Conservation (phyloP, 2,329 filamentous ascomycete genomes). For the Cercospora sesami region DNA sequence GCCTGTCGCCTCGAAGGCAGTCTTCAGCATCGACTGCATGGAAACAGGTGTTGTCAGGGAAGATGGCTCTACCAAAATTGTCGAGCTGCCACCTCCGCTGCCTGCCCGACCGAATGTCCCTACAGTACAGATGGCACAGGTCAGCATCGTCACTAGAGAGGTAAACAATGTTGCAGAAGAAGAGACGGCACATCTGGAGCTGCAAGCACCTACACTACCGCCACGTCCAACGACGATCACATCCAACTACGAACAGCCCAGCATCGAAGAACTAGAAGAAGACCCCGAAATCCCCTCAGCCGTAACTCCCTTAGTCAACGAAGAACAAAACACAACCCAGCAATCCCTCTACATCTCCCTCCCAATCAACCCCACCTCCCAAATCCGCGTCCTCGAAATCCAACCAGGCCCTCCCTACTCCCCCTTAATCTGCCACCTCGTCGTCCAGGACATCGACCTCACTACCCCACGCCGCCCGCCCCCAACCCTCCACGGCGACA, state of each 20-base stretch:
- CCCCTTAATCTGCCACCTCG: background rate
- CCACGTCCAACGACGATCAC: background rate
- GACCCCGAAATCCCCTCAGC: background rate
- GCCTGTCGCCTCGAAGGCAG: background rate
- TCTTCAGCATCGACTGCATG: background rate
- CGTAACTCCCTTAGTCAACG: background rate
- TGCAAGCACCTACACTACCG: background rate
- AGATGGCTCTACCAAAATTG: background rate
- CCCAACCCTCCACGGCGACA: background rate
- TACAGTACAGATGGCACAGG: background rate
- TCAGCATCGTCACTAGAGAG: background rate
- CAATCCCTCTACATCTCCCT: background rate
- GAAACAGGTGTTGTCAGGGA: background rate
- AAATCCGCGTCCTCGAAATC: conserved; percentile 1
- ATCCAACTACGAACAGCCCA: background rate
- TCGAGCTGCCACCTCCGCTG: background rate
- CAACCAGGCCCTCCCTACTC: background rate
- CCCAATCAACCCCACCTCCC: background rate
- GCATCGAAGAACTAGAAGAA: background rate
- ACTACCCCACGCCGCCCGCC: background rate
- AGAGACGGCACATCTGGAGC: background rate
- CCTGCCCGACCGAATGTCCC: background rate
- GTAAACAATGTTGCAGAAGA: background rate
- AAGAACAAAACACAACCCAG: background rate
- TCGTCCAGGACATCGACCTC: conserved; percentile 6